Conservation (phyloP, 768 basidiomycete genomes). For the Pulveroboletus frians region DNA sequence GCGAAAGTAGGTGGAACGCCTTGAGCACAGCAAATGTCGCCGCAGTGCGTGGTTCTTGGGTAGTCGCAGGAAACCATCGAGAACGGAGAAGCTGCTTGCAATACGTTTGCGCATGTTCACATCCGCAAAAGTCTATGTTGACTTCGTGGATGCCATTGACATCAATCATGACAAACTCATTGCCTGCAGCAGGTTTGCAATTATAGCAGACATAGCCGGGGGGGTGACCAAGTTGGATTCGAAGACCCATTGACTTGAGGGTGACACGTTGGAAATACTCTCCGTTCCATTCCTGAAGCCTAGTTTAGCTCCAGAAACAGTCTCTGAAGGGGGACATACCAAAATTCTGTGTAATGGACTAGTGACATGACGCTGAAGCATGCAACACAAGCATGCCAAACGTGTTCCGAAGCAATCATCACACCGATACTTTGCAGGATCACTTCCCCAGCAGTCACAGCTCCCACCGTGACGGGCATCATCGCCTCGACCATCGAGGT, state of each 20-base stretch:
- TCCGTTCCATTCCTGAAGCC: neutral
- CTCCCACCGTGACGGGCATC: neutral
- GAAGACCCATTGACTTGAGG: neutral
- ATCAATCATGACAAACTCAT: neutral
- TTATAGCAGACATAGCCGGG: neutral
- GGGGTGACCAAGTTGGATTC: neutral
- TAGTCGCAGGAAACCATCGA: neutral
- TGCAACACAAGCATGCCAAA: neutral
- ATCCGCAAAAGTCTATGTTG: neutral
- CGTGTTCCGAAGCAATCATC: neutral
- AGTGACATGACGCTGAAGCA: neutral
- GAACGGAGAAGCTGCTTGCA: neutral
- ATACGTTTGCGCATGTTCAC: neutral
- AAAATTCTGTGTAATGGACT: neutral
- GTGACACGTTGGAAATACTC: neutral
- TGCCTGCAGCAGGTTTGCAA: neutral
- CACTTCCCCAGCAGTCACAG: neutral
- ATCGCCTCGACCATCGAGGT: neutral
- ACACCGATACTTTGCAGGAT: neutral
- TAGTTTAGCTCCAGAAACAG: too few species aligned
- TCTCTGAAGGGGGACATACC: too few species aligned
- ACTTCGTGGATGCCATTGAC: neutral
- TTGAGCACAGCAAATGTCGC: neutral
- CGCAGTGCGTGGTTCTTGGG: neutral
- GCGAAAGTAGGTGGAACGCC: neutral